Percentiles rank a stretch among this genome's conserved stretches.
phyloP scores from a whole-genome alignment of 306 rosid genomes.

The Lathyrus tuberosus region DNA sequence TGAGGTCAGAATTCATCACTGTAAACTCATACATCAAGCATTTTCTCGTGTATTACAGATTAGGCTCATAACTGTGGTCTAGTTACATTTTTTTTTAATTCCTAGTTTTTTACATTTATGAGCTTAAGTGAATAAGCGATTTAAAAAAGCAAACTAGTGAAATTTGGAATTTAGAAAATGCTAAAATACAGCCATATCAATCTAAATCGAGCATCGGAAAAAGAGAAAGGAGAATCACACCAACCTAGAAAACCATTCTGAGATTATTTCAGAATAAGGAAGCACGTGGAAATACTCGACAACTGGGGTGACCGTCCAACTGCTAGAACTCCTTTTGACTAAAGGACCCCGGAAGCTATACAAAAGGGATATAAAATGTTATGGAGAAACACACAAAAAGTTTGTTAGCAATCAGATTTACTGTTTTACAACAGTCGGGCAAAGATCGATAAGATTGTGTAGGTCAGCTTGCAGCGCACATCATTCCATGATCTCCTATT shows the following conservation, averaged over 20 bases:
- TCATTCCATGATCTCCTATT: slow-evolving; percentile 3
- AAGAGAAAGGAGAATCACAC: slow-evolving; percentile 25
- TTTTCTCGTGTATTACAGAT: too few species aligned
- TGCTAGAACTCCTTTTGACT: slow-evolving; percentile 45
- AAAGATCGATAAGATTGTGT: slow-evolving; percentile 21
- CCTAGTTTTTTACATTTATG: too few species aligned
- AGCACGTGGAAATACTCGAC: slow-evolving; percentile 75
- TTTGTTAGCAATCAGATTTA: slow-evolving; percentile 21
- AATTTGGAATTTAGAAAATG: too few species aligned
- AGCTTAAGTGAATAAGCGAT: too few species aligned
- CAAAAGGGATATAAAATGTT: slow-evolving; percentile 37
- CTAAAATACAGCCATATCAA: neutral
- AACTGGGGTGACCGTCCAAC: slow-evolving; percentile 63
- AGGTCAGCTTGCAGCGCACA: neutral
- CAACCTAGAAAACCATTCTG: slow-evolving; percentile 67
- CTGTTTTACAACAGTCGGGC: neutral
- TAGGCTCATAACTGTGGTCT: too few species aligned
- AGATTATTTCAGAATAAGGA: slow-evolving; percentile 70
- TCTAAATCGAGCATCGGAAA: neutral
- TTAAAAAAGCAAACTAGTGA: too few species aligned
- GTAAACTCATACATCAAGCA: slow-evolving; percentile 1
- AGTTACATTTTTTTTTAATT: too few species aligned
- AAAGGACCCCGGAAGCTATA: slow-evolving; percentile 73
- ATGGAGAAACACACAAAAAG: slow-evolving; percentile 16
- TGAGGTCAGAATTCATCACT: slow-evolving; percentile 9